These are phyloP conservation scores for Calonectria honghensis DNA, from an alignment of 2,329 filamentous ascomycete species.

Conservation along the genomic window DNA sequence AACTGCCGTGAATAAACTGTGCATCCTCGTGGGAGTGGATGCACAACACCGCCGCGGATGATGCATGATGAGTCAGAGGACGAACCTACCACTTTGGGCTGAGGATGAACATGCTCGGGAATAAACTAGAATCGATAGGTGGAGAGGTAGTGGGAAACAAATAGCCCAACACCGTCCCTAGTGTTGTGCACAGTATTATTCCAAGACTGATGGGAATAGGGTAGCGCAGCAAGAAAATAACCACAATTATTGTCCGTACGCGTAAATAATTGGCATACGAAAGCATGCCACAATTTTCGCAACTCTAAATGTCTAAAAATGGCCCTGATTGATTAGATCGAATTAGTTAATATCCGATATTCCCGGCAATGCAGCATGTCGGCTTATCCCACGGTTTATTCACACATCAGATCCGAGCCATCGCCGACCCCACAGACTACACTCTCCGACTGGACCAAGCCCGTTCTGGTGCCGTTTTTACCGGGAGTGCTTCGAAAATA, in stretches of 20 bases:
- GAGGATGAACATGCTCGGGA: background rate
- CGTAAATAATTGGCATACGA: background rate
- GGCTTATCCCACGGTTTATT: conserved; percentile 7
- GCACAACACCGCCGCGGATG: background rate
- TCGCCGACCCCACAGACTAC: conserved; percentile 7
- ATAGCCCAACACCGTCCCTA: background rate
- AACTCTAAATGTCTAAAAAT: background rate
- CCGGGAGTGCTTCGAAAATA: background rate
- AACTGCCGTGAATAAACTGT: background rate
- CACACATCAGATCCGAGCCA: background rate
- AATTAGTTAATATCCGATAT: background rate
- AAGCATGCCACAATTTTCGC: background rate
- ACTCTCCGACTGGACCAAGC: background rate
- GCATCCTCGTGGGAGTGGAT: background rate
- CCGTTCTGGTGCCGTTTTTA: background rate
- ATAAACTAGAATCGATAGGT: background rate
- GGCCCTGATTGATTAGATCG: background rate
- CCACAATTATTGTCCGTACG: background rate
- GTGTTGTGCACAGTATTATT: background rate
- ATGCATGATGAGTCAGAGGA: background rate
- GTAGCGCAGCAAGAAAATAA: background rate
- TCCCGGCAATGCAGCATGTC: background rate
- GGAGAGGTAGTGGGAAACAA: background rate
- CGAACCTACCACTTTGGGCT: background rate
- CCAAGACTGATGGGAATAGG: background rate